phyloP scores from a whole-genome alignment of 75 land plant species.

The Pinus tabuliformis region DNA sequence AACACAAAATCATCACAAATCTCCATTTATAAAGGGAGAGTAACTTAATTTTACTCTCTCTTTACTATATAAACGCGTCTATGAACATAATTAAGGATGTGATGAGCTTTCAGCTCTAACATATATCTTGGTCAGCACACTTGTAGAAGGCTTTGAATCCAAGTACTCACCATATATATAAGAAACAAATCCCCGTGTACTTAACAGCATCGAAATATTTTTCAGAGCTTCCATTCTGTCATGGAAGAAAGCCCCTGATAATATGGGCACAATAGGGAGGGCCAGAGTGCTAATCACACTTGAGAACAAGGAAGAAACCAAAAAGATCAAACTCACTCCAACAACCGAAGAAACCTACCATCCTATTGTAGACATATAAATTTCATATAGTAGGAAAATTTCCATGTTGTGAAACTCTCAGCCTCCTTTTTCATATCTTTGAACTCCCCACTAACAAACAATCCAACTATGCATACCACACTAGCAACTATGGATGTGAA shows the following conservation, averaged over 20 bases:
- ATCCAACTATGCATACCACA: conserved; percentile 18
- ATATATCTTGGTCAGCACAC: too few relatives aligned
- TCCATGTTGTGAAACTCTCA: conserved; percentile 24
- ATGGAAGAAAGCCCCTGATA: conserved; percentile 44
- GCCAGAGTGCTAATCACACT: conserved; percentile 33
- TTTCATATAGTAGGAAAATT: conserved; percentile 27
- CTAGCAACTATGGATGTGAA: conserved; percentile 21
- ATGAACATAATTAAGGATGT: too few relatives aligned
- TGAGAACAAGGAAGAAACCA: conserved; percentile 48
- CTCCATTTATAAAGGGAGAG: too few relatives aligned
- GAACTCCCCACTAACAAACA: conserved; percentile 51
- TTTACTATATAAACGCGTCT: too few relatives aligned
- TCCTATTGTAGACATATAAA: conserved; percentile 32
- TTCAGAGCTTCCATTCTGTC: conserved; percentile 47
- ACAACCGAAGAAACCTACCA: conserved; percentile 40
- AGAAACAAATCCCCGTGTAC: conserved; percentile 58
- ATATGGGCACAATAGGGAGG: conserved; percentile 42
- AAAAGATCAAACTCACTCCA: conserved; percentile 26
- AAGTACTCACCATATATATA: conserved; percentile 25
- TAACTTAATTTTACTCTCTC: too few relatives aligned
- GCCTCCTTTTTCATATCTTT: conserved; percentile 27
- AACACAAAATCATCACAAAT: too few relatives aligned
- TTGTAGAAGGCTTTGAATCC: too few relatives aligned
- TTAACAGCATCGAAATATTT: conserved; percentile 39
- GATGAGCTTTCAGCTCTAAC: too few relatives aligned